Base-by-base conservation (phyloP, 768 basidiomycete genomes). In the Termitomyces sp. region DNA sequence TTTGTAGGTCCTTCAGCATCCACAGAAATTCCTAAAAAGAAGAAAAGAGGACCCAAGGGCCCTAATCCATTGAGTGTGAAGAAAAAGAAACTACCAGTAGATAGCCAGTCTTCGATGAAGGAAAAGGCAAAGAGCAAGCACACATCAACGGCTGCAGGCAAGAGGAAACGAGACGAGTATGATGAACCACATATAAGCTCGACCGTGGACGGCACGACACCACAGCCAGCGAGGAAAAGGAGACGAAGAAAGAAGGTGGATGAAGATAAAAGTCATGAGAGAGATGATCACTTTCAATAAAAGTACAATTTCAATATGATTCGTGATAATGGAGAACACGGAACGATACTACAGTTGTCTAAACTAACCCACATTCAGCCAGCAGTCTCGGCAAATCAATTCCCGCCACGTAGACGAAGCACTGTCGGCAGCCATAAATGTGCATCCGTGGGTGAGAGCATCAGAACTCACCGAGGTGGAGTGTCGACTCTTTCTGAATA, bases 51-150 rank as follows among this genome's bases (percentile, higher is more conserved):
- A 0, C 88, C 89, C 0, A 95, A 93, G 68, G 92, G 83, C 0
- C 94, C 95, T 1, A 98, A 98, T 74, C 93, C 96, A 8, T 80
- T 98, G 3, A 95, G 93, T 59, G 76, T 95, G 45, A 95, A 93
- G 80, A 97, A 94, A 79, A 95, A 92, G 72, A 84, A 83, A 65
- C 48, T 63, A 5, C 9, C 50, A 27, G 26, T n/a, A 39, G 50
- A 39, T 24, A 51, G 24, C 64, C 68, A 24, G 43, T 43, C 24
- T 26, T n/a, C 32, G 5, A 49, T 16, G 18, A 58, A 60, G 40
- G 57, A 42, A 39, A 64, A 40, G 55, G 43, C 16, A 40, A 53
- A 49, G 78, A 62, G 24, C 63, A 68, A 12, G 78, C 77, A 61
- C 74, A 72, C 51, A 71, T 81, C 36, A 24, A 7, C n/a, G n/a